phyloP scores from a whole-genome alignment of 805 yeast genomes.

The Candida sithepensis region DNA sequence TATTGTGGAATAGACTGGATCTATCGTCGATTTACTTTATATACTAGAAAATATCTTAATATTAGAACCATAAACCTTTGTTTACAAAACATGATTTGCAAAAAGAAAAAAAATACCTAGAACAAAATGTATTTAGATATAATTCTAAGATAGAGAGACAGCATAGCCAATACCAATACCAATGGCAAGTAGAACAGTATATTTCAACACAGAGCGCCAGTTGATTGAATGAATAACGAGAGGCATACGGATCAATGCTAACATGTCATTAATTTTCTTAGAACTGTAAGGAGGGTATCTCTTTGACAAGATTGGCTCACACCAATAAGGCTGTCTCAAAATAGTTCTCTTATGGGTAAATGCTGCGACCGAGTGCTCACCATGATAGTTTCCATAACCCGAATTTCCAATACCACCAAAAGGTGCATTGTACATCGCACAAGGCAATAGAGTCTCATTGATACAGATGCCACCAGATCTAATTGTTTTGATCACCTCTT shows the following conservation, averaged over 20 bases:
- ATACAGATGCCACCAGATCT: slow-evolving; percentile 71
- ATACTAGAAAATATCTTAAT: too few species aligned
- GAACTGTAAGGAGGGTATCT: slow-evolving; percentile 63
- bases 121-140: neutral
- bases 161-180: neutral
- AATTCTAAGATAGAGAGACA: neutral
- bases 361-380: slow-evolving; percentile 60
- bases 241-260: neutral
- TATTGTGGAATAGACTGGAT: slow-evolving; percentile 3
- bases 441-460: slow-evolving; percentile 75
- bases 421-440: slow-evolving; percentile 61
- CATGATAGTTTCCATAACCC: slow-evolving; percentile 84
- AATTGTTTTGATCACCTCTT: slow-evolving; percentile 46
- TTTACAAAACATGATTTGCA: too few species aligned
- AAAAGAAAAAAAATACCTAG: too few species aligned
- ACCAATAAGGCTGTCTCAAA: slow-evolving; percentile 59
- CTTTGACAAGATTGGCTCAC: slow-evolving; percentile 52
- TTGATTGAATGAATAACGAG: neutral
- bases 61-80: too few species aligned
- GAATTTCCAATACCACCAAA: slow-evolving; percentile 91
- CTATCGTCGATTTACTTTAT: too few species aligned
- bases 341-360: slow-evolving; percentile 75
- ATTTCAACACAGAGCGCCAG: neutral
- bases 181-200: neutral
- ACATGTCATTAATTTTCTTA: slow-evolving; percentile 20